Base-by-base conservation (phyloP, 2,329 filamentous ascomycete species). In the Periconia sp. region DNA sequence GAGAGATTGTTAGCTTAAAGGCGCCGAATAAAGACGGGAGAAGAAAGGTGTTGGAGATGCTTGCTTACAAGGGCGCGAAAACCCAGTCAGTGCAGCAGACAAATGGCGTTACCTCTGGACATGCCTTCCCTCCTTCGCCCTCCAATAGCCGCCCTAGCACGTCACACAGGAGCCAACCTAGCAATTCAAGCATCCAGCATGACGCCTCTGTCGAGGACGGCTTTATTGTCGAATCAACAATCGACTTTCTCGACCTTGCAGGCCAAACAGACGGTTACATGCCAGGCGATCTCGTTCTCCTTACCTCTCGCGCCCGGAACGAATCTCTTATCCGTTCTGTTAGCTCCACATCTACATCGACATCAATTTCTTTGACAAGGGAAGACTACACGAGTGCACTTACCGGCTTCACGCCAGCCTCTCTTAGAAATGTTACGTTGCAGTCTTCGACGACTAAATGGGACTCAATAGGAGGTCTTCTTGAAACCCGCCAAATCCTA, bases 261-360 rank as follows among this genome's bases (percentile, higher is more conserved):
- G 92, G 94, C 1, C 87, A 92, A 56, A 97, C 92, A 0, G 94
- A 99, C 64, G 94, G 94, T 1, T 99, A 97, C 66, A 96, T 97
- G 92, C 92, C 94, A 1, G 94, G 92, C 3, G 94, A 99, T 68
- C 78, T 99, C 25, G 85, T 87, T 12, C 79, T 96, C 2, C 82
- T 99, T 9, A 88, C 95, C 13, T 86, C 89, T 9, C 83, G 94
- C 45, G 92, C 94, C 25, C 84, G 92, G 40, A 96, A 92, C 58
- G 94, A 97, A 72, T 89, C 92, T 18, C 81, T 99, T 12, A 95
- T 97, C 56, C 87, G 92, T 8, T 86, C 87, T 6, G 86, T 97
- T 19, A 68, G 65, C 4, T 72, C 76, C 19, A 51, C 60, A 3
- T 63, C 62, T 1, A 53, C 52, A 6, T 60, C 62, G 4, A 59